Base-by-base conservation (phyloP, 306 rosid genomes). In the Casuarina cunninghamiana region DNA sequence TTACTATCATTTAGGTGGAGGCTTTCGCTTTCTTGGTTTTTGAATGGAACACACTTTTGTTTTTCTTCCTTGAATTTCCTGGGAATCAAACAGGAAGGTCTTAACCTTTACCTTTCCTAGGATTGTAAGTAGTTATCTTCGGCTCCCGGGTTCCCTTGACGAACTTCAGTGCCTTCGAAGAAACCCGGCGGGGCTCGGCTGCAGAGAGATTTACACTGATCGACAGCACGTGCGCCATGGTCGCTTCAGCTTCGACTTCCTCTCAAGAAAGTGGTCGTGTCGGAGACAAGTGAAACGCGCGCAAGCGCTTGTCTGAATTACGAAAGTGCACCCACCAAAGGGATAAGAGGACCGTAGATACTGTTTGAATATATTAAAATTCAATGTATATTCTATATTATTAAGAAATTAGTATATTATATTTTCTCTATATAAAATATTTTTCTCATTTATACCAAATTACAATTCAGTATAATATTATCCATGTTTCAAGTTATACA, bases 221-320 rank as follows among this genome's bases (percentile, higher is more conserved):
- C 16, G 74, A 80, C 45, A 88, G 71, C 74, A 88, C 77, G 45
- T 79, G 81, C 79, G 91, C 87, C 97, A 92, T 84, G 53, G 78
- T 4, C 79, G 67, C 37, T 66, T 35, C 26, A 9, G 17, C 35
- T 41, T n/a, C 65, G 11, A 21, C 37, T 13, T 21, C 65, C 10
- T 38, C 39, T 10, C 21, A 38, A 61, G 17, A 13, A 32, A 4
- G n/a, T 1, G 32, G 5, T 42, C 26, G 35, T 9, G 12, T 42
- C 42, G 71, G 71, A 66, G 41, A 41, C 17, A 2, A 63, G 16
- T 48, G 49, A 65, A 65, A 41, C 70, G 70, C 17, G 65, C 41
- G 26, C 48, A 39, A 17, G 49, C 16, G 26, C 10, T 35, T 5
- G 44, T 17, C 6, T 10, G 11, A 58, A 58, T 58, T 58, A 58